phyloP scores from a whole-genome alignment of 169 alveolate genomes.

The Plasmodium billcollinsi region DNA sequence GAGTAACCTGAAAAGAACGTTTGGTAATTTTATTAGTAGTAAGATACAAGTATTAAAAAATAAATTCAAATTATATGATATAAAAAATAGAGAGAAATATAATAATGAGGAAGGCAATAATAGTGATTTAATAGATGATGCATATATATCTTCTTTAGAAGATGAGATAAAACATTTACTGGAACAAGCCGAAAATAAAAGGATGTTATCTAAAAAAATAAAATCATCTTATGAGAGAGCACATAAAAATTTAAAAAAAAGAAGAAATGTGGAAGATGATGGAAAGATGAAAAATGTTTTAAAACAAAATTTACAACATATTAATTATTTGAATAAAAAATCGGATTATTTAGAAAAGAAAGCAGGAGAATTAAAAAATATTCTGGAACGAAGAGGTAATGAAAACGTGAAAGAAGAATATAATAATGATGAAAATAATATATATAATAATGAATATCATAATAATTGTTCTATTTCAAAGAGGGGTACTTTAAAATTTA shows the following conservation, averaged over 20 bases:
- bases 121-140: neutral
- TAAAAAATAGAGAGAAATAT: neutral
- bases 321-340: slow-evolving; percentile 49
- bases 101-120: neutral
- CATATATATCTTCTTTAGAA: slow-evolving; percentile 45
- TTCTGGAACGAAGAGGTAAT: slow-evolving; percentile 12
- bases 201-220: slow-evolving; percentile 54
- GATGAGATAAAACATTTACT: slow-evolving; percentile 58
- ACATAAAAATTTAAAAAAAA: slow-evolving; percentile 33
- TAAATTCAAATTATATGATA: slow-evolving; percentile 9
- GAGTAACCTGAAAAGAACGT: slow-evolving; percentile 29
- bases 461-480: slow-evolving; percentile 52
- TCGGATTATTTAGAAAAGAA: slow-evolving; percentile 55
- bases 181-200: slow-evolving; percentile 42
- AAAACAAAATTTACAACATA: slow-evolving; percentile 70
- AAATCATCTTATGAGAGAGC: slow-evolving; percentile 65
- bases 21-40: slow-evolving; percentile 50
- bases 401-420: slow-evolving; percentile 2
- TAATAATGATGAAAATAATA: too few species aligned
- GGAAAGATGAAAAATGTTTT: slow-evolving; percentile 30
- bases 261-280: slow-evolving; percentile 20
- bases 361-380: slow-evolving; percentile 43
- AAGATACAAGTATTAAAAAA: slow-evolving; percentile 31
- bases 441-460: neutral
- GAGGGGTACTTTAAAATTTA: slow-evolving; percentile 68